These are phyloP conservation scores for Penicillium sp. DNA, from an alignment of 2,329 filamentous ascomycete genomes.

Conservation along the genomic window DNA sequence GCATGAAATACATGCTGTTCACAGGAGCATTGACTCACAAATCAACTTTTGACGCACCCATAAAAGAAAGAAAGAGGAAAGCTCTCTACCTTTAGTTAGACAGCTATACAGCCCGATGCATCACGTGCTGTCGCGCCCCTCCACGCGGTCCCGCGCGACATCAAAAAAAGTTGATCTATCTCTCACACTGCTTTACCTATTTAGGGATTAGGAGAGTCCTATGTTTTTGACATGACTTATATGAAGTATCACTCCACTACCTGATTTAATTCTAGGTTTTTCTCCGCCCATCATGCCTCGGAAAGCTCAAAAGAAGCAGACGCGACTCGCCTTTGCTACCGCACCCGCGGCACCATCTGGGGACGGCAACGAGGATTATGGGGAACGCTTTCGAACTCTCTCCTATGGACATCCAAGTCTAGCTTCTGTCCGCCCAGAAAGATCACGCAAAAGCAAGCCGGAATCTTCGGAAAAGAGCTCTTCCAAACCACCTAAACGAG, in stretches of 20 bases:
- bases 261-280: background rate
- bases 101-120: background rate
- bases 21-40: too few relatives aligned
- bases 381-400: conserved; percentile 34
- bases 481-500: background rate
- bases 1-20: too few relatives aligned
- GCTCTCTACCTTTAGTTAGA: too few relatives aligned
- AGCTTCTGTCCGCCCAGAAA: conserved; percentile 11
- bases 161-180: conserved; percentile 1
- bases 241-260: background rate
- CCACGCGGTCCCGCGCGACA: conserved; percentile 14
- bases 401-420: conserved; percentile 34
- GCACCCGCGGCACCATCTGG: conserved; percentile 31
- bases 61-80: too few relatives aligned
- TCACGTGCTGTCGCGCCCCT: conserved; percentile 25
- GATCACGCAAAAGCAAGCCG: conserved; percentile 3
- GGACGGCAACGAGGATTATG: conserved; percentile 18
- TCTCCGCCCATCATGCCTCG: conserved; percentile 28
- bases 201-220: background rate
- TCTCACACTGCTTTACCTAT: background rate
- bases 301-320: conserved; percentile 40
- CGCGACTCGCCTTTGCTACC: conserved; percentile 45
- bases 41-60: too few relatives aligned
- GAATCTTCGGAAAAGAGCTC: background rate
- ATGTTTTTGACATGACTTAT: background rate